Percentiles rank a stretch among this genome's conserved stretches.
Conservation (phyloP, 345 rosid species). For the Lepidium didymum region DNA sequence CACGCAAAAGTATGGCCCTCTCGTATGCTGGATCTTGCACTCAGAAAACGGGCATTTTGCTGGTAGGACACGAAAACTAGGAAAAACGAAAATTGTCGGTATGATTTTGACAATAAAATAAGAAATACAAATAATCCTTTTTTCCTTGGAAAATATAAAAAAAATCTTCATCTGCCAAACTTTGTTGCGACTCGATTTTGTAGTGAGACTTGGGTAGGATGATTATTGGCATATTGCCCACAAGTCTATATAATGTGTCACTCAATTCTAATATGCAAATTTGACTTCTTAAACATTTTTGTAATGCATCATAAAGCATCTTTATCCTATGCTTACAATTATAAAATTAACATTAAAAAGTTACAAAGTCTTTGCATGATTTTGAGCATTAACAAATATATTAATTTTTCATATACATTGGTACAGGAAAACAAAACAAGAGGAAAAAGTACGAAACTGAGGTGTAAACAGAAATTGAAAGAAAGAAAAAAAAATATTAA, state of each 20-base stretch:
- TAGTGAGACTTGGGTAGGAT: conserved; percentile 13
- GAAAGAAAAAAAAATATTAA: not conserved
- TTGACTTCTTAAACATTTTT: conserved; percentile 5
- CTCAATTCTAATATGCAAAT: not conserved
- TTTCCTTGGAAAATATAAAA: not conserved
- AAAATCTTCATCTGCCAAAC: conserved; percentile 18
- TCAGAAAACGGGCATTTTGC: not conserved
- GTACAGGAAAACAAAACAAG: not conserved
- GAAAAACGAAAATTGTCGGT: not conserved
- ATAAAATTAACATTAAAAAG: too few species aligned
- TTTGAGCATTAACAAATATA: not conserved
- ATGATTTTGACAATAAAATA: not conserved
- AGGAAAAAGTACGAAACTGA: not conserved
- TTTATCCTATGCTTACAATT: too few species aligned
- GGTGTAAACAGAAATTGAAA: not conserved
- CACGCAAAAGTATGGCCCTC: not conserved
- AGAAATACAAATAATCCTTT: not conserved
- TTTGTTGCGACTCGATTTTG: not conserved
- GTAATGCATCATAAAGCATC: not conserved
- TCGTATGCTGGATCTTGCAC: not conserved
- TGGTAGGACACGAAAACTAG: not conserved
- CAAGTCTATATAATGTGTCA: conserved; percentile 3
- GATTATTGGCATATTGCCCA: conserved; percentile 17
- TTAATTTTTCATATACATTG: not conserved
- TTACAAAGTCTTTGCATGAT: not conserved